A percentile compares a stretch with the other conserved stretches of the same genome.
phyloP scores from a whole-genome alignment of 805 yeast species.

The Yarrowia sp. region DNA sequence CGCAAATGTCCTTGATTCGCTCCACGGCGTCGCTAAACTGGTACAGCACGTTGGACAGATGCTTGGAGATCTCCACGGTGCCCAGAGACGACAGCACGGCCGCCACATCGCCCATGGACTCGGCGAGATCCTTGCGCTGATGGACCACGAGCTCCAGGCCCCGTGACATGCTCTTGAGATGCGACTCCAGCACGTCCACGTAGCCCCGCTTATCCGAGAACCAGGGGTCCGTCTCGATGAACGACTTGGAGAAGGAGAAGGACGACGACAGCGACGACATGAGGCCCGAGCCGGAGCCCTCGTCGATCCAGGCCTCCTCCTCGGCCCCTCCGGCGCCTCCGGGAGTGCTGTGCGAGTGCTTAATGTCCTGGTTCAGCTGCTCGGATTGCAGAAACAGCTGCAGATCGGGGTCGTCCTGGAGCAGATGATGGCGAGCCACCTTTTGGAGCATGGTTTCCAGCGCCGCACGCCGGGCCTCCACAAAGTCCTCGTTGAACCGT shows the following conservation, averaged over 20 bases:
- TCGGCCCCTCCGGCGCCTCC: not conserved
- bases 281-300: conserved; percentile 45
- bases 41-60: conserved; percentile 57
- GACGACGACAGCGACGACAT: conserved; percentile 64
- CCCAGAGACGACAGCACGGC: conserved; percentile 56
- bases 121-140: conserved; percentile 71
- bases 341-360: conserved; percentile 45
- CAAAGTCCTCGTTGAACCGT: conserved; percentile 82
- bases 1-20: conserved; percentile 67
- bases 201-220: conserved; percentile 66
- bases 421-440: conserved; percentile 52
- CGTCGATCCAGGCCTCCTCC: conserved; percentile 23
- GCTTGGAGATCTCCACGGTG: conserved; percentile 68
- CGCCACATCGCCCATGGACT: conserved; percentile 66
- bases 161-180: conserved; percentile 60
- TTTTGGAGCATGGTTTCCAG: conserved; percentile 81
- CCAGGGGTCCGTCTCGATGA: conserved; percentile 69
- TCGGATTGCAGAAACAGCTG: conserved; percentile 72
- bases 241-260: conserved; percentile 63
- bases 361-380: conserved; percentile 64
- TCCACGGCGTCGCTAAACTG: conserved; percentile 71
- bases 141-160: conserved; percentile 69
- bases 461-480: conserved; percentile 79
- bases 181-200: conserved; percentile 67
- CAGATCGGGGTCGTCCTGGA: conserved; percentile 74